Evolutionary conservation across 164 flowering plant genomes (phyloP).

Genomic region (Nelumbo lutea): DNA sequence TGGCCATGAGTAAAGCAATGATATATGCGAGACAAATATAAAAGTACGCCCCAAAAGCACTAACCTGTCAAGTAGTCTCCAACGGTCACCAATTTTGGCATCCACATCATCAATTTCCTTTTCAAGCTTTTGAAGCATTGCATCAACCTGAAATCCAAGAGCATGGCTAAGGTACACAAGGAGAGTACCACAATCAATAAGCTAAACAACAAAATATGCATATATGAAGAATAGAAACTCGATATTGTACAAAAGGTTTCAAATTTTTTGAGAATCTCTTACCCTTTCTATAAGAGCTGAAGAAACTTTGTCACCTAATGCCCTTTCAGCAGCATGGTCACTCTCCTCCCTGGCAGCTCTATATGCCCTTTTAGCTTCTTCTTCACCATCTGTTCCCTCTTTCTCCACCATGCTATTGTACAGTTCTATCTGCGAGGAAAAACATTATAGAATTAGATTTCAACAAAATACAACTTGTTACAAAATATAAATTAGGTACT

Average conservation of each 20-base stretch:
- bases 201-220: background rate
- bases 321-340: constrained; percentile 48
- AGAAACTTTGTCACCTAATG: constrained; percentile 56
- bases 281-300: constrained; percentile 81
- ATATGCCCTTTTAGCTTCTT: constrained; percentile 72
- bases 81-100: constrained; percentile 78
- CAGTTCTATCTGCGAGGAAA: constrained; percentile 61
- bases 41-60: no score
- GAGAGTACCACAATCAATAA: background rate
- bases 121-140: constrained; percentile 88
- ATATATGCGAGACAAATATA: no score
- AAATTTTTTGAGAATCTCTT: constrained; percentile 7
- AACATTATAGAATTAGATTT: background rate
- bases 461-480: no score
- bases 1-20: no score
- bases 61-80: constrained; percentile 87
- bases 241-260: no score
- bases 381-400: constrained; percentile 77
- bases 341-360: constrained; percentile 77
- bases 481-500: background rate
- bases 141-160: constrained; percentile 60
- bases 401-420: constrained; percentile 78
- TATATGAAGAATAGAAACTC: background rate
- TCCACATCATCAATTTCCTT: constrained; percentile 98
- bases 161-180: no score